These are phyloP conservation scores for Acer negundo DNA, from an alignment of 345 rosid species.

Conservation along the genomic window DNA sequence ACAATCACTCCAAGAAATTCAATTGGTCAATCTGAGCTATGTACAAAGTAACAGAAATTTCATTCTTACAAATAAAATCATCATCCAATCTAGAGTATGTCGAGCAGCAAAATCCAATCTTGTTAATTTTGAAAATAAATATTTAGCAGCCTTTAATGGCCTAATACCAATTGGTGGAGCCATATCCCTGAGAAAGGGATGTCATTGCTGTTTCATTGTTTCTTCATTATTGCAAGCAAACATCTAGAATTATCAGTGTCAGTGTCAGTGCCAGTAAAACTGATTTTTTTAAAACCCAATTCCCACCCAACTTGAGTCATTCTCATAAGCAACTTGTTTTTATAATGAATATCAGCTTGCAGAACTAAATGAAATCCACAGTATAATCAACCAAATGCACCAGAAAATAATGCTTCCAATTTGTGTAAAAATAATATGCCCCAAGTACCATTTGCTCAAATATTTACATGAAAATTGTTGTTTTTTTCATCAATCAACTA, in stretches of 20 bases:
- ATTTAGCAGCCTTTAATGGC: slow-evolving; percentile 2
- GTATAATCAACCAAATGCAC: neutral
- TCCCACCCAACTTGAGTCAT: no score
- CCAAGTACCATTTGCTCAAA: neutral
- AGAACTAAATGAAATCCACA: neutral
- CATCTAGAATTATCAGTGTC: neutral
- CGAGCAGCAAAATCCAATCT: neutral
- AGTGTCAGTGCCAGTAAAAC: neutral
- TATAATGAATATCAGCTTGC: no score
- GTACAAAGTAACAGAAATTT: no score
- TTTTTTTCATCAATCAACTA: neutral
- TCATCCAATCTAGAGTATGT: no score
- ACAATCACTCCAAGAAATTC: no score
- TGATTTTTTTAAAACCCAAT: neutral
- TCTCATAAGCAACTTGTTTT: no score
- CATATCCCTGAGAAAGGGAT: no score
- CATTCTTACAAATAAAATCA: no score
- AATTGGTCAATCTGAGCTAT: no score
- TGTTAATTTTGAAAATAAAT: neutral
- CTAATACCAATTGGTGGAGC: neutral
- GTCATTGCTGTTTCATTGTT: neutral
- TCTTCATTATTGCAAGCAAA: neutral
- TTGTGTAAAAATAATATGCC: neutral
- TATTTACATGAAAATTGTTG: neutral
- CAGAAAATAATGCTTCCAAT: neutral